Base-by-base conservation (phyloP, 2,329 filamentous ascomycete genomes). In the Phoma sp. region DNA sequence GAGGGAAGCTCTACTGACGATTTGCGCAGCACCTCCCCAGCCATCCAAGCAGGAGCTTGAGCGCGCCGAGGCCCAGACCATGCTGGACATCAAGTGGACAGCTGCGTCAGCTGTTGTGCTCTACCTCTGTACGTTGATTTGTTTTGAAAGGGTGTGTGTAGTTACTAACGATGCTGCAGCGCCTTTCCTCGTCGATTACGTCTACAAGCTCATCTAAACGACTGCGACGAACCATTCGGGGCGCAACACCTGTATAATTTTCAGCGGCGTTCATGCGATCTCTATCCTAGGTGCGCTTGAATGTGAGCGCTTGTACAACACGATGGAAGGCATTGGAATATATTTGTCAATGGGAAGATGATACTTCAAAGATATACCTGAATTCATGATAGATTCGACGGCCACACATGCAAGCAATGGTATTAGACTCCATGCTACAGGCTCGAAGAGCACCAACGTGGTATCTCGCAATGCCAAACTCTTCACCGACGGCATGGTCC, bases 31-130 rank as follows among this genome's bases (percentile, higher is more conserved):
- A 80, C 86, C 90, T 78, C 88, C 88, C 73, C 87, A 86, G 74
- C 83, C 86, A 68, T 86, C 86, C 55, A 80, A 84, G 55, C 86
- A 88, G 75, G 89, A 93, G 83, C 83, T 93, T 73, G 83, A 82
- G 63, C 60, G 56, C 43, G 71, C 70, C 39, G 89, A 93, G 81
- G 80, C 81, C 57, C 84, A 88, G 74, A 89, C 90, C 45, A 80
- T 79, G 69, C 81, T 82, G 65, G 89, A 87, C 45, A 80, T 94
- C 64, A 86, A 89, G 78, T 83, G 82, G 68, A 88, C 88, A 59
- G 72, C 88, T 51, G 82, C 85, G 35, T 85, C 86, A 15, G 87
- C 87, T 60, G 80, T 88, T 35, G 76, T 90, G 44, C 82, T 95
- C 43, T 94, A 94, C 74, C 78, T 95, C 57, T 91, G 91, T 95